Evolutionary conservation across 768 basidiomycete genomes (phyloP).

Genomic region (Clavulina sp.): DNA sequence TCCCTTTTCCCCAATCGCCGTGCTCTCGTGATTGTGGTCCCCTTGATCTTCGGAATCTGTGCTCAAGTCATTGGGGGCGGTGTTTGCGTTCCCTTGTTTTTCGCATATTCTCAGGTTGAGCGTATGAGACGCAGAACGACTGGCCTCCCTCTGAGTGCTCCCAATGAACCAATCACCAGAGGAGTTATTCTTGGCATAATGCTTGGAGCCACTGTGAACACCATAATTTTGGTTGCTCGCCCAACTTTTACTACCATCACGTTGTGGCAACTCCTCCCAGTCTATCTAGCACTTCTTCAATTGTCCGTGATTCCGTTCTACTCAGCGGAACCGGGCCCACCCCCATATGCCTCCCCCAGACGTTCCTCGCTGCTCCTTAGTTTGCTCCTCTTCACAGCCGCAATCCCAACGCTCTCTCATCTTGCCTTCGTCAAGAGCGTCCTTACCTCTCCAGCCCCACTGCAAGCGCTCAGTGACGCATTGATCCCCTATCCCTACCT

Average conservation of each 20-base stretch:
- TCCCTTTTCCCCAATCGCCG: background rate
- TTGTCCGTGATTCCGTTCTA: too few species aligned
- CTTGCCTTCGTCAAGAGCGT: too few species aligned
- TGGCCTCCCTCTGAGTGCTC: background rate
- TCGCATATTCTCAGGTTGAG: background rate
- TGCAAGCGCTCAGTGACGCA: too few species aligned
- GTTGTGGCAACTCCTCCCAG: background rate
- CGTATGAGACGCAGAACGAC: background rate
- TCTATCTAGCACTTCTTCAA: background rate
- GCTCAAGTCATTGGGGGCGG: background rate
- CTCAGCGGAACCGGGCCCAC: too few species aligned
- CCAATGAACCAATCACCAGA: background rate
- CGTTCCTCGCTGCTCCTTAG: background rate
- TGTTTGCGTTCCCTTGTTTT: background rate
- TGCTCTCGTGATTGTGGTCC: background rate
- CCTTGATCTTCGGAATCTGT: background rate
- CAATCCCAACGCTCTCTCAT: too few species aligned
- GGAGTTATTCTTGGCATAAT: background rate
- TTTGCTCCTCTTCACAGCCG: background rate
- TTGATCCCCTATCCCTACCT: too few species aligned
- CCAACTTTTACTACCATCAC: background rate
- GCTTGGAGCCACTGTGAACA: background rate
- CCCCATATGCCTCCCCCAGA: too few species aligned
- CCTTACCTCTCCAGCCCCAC: too few species aligned
- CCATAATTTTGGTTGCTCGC: background rate